Percentiles rank a stretch among this genome's conserved stretches.
Evolutionary conservation across 164 flowering plant genomes (phyloP).

Genomic region (Berberis thunbergii): DNA sequence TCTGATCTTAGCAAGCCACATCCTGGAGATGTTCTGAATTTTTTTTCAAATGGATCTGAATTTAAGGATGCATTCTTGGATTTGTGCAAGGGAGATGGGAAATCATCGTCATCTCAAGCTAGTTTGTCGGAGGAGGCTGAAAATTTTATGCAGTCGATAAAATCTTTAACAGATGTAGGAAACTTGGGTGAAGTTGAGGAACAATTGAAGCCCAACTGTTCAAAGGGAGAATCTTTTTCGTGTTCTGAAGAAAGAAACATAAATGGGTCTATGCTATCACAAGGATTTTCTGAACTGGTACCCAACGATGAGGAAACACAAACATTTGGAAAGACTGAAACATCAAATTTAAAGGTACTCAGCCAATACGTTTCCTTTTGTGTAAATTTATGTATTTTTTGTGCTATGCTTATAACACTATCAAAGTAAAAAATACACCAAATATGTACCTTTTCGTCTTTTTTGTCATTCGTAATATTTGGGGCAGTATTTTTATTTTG

Average conservation of each 20-base stretch:
- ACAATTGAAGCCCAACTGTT: conserved; percentile 6
- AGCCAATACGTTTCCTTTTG: conserved; percentile 1
- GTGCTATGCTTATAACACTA: no score
- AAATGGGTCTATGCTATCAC: conserved; percentile 8
- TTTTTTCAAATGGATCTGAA: conserved; percentile 39
- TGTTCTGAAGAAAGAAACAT: conserved; percentile 17
- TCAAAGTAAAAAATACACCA: no score
- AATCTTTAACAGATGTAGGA: conserved; percentile 19
- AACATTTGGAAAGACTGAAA: conserved; percentile 14
- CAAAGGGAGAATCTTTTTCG: conserved; percentile 11
- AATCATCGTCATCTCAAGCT: conserved; percentile 12
- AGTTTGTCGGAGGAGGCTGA: conserved; percentile 17
- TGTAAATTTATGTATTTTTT: background rate
- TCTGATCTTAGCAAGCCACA: conserved; percentile 62
- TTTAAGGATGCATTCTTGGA: conserved; percentile 32
- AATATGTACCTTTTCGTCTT: no score
- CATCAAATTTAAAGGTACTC: conserved; percentile 29
- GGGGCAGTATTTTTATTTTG: no score
- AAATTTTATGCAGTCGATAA: conserved; percentile 20
- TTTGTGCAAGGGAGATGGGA: conserved; percentile 25
- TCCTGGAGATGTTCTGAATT: conserved; percentile 50
- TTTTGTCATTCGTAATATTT: no score
- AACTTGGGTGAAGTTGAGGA: conserved; percentile 18
- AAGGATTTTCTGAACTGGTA: conserved; percentile 11
- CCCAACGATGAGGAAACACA: conserved; percentile 14